phyloP scores from a whole-genome alignment of 768 basidiomycete species.

The Phaeotremella skinneri region DNA sequence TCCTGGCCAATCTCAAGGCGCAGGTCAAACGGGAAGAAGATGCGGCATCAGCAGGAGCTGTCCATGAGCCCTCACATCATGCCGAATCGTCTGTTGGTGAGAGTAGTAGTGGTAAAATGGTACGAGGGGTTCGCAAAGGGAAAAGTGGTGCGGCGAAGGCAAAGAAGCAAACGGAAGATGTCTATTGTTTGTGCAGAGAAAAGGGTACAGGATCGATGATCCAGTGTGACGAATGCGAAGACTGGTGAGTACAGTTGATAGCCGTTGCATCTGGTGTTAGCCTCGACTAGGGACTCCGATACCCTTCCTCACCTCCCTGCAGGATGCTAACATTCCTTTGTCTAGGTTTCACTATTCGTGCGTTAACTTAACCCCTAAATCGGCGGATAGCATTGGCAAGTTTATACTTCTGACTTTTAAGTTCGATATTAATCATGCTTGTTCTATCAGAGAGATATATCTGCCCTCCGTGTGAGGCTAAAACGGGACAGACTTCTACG shows the following conservation, averaged over 20 bases:
- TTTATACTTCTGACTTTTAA: constrained; percentile 9
- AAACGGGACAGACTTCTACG: constrained; percentile 24
- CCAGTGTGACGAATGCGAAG: constrained; percentile 43
- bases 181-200: constrained; percentile 36
- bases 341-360: constrained; percentile 45
- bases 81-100: not conserved
- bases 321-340: constrained; percentile 10
- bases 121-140: constrained; percentile 16
- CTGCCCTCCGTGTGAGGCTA: constrained; percentile 28
- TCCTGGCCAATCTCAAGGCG: constrained; percentile 5
- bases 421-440: not conserved
- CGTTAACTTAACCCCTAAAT: constrained; percentile 25
- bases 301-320: constrained; percentile 10
- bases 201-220: constrained; percentile 39
- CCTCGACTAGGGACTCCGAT: not conserved
- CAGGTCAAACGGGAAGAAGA: not conserved
- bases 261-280: not conserved
- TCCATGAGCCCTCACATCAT: too few species aligned
- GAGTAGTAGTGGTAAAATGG: not conserved
- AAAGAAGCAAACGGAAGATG: constrained; percentile 20
- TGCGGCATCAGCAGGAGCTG: not conserved
- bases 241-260: constrained; percentile 32
- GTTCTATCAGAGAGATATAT: constrained; percentile 29
- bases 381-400: constrained; percentile 38
- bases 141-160: not conserved